Conservation (phyloP, 1,139 yeast genomes). For the Taphrina wiesneri region DNA sequence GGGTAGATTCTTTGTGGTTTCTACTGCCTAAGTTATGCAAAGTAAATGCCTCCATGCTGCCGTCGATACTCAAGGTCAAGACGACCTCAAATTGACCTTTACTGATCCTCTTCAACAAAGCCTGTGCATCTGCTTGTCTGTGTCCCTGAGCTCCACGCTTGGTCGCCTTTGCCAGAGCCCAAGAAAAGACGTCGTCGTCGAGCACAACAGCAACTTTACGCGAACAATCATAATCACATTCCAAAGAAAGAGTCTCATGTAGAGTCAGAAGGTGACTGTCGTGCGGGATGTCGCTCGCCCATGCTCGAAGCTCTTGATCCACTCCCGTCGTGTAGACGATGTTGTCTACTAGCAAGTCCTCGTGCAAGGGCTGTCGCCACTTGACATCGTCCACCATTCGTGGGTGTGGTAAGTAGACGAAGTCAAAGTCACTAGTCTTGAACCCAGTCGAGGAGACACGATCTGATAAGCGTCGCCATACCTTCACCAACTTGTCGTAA, state of each 20-base stretch:
- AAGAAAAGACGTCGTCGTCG: constrained; percentile 45
- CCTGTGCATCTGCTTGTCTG: constrained; percentile 37
- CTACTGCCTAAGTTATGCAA: constrained; percentile 54
- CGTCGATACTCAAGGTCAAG: constrained; percentile 53
- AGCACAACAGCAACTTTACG: constrained; percentile 51
- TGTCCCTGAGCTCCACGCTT: constrained; percentile 15
- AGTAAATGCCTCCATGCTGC: constrained; percentile 53
- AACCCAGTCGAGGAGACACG: constrained; percentile 64
- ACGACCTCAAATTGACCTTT: constrained; percentile 57
- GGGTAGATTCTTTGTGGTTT: constrained; percentile 36
- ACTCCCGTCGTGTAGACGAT: constrained; percentile 62
- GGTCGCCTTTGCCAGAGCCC: constrained; percentile 32
- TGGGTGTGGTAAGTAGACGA: constrained; percentile 68
- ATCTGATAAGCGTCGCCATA: constrained; percentile 57
- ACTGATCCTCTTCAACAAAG: constrained; percentile 42
- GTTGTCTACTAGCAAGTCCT: constrained; percentile 44
- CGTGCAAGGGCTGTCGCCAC: constrained; percentile 53
- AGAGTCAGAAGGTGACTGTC: constrained; percentile 40
- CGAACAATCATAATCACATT: constrained; percentile 34
- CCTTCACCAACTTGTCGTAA: constrained; percentile 66
- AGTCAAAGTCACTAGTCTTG: constrained; percentile 67
- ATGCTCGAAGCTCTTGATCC: constrained; percentile 61
- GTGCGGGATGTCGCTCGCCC: constrained; percentile 64
- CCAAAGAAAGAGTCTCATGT: constrained; percentile 40
- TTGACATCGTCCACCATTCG: constrained; percentile 56